phyloP scores from a whole-genome alignment of 352 stramenopile genomes.

The Phytophthora citrophthora region DNA sequence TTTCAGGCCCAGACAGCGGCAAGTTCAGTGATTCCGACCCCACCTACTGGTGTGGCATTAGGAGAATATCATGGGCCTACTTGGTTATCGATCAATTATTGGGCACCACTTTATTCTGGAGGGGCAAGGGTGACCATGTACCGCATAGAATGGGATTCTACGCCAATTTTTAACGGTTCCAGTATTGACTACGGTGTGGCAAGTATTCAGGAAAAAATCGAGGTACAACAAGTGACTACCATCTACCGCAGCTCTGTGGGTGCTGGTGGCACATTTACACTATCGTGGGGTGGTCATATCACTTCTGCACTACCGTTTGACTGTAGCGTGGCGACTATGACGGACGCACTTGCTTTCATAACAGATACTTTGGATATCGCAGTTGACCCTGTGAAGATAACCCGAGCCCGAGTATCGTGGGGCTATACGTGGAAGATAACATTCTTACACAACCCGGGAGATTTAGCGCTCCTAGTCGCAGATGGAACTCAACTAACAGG shows the following conservation, averaged over 20 bases:
- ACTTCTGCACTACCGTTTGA: slow-evolving; percentile 76
- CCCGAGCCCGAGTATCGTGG: slow-evolving; percentile 68
- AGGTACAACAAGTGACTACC: slow-evolving; percentile 92
- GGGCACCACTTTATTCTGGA: slow-evolving; percentile 86
- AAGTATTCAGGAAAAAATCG: slow-evolving; percentile 87
- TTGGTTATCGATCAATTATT: slow-evolving; percentile 86
- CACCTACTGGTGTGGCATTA: slow-evolving; percentile 77
- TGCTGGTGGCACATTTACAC: slow-evolving; percentile 89
- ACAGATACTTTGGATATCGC: slow-evolving; percentile 81
- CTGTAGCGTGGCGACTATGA: slow-evolving; percentile 73
- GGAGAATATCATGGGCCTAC: slow-evolving; percentile 79
- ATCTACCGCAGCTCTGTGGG: slow-evolving; percentile 67
- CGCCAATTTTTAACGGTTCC: slow-evolving; percentile 78
- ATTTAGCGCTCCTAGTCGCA: slow-evolving; percentile 89
- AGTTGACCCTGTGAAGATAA: slow-evolving; percentile 82
- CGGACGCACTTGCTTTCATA: slow-evolving; percentile 78
- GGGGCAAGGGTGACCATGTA: slow-evolving; percentile 92
- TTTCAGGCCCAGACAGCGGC: slow-evolving; percentile 51
- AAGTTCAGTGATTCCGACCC: slow-evolving; percentile 70
- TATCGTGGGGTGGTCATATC: slow-evolving; percentile 89
- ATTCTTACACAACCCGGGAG: slow-evolving; percentile 88
- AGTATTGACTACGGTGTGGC: slow-evolving; percentile 84
- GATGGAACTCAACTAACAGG: slow-evolving; percentile 87
- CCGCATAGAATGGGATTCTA: slow-evolving; percentile 92
- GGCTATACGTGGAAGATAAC: slow-evolving; percentile 93